These are phyloP conservation scores for Penicillium parvum DNA, from an alignment of 495 filamentous ascomycete species.

Conservation along the genomic window DNA sequence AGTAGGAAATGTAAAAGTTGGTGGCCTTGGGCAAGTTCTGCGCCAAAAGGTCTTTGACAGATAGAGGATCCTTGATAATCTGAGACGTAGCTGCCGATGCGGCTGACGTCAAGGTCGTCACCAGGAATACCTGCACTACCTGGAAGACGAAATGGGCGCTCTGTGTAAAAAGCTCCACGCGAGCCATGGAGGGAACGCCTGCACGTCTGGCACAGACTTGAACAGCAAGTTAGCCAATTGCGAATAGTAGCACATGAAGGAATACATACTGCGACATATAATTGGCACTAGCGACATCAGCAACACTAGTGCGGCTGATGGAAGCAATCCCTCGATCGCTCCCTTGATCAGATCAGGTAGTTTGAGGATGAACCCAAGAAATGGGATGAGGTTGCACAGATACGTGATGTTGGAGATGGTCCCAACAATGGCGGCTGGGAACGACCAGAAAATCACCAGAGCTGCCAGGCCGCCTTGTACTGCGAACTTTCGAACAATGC, in stretches of 20 bases:
- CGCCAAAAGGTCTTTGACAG: constrained; percentile 61
- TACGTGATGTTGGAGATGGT: constrained; percentile 74
- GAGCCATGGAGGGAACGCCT: constrained; percentile 69
- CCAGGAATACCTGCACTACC: constrained; percentile 85
- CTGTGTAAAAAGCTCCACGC: constrained; percentile 80
- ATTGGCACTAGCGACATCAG: constrained; percentile 86
- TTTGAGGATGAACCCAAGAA: constrained; percentile 62
- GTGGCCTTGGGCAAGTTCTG: constrained; percentile 71
- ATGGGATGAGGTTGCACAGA: constrained; percentile 56
- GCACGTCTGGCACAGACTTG: constrained; percentile 65
- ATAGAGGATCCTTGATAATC: constrained; percentile 61
- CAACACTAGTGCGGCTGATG: constrained; percentile 67
- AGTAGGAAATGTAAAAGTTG: constrained; percentile 90
- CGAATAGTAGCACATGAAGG: neutral
- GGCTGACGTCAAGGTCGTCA: constrained; percentile 72
- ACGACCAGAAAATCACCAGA: constrained; percentile 86
- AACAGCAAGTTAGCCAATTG: constrained; percentile 11
- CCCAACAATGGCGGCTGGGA: constrained; percentile 79
- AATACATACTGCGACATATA: constrained; percentile 64
- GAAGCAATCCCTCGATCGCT: constrained; percentile 74
- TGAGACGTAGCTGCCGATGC: constrained; percentile 61
- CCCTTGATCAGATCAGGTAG: constrained; percentile 69
- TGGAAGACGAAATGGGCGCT: constrained; percentile 90
- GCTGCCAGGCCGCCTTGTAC: constrained; percentile 65
- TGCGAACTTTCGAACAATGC: constrained; percentile 60